Base-by-base conservation (phyloP, 2,329 filamentous ascomycete species). In the Arthroderma sp. region DNA sequence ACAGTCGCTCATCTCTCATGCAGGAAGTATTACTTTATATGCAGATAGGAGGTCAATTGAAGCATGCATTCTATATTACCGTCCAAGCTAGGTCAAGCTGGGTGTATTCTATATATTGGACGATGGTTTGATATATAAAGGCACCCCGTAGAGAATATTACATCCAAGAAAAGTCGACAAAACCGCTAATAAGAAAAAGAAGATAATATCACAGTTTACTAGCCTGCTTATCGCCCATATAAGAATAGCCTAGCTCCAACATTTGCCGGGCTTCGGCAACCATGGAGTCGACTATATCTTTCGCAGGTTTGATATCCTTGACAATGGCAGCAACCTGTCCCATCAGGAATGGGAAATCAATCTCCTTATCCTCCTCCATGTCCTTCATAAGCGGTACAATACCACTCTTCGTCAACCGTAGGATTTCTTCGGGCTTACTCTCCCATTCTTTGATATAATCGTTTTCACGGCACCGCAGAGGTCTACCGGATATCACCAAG, bases 281-380 rank as follows among this genome's bases (percentile, higher is more conserved):
- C 89, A 97, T 96, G 63, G 94, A 89, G 60, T 84, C 80, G n/a
- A 97, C 84, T 74, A 97, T 95, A 62, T 85, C 80, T 51, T 76
- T 80, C 0, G 91, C 91, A 0, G 91, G 89, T 76, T 93, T 83
- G 59, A 96, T 81, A 63, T 85, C 82, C 35, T 75, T 71, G 58
- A 96, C 87, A 0, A 84, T 79, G 1, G 87, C 91, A 0, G 89
- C 87, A 7, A 96, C 91, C 74, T 95, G 89, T 0, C 91, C 91
- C 91, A 96, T 96, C 66, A 96, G 69, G 71, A 91, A 90, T 11
- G 91, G 91, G 57, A 87, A 76, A 67, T 96, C 91, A 11, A 95
- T 76, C 41, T 95, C 89, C 57, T 84, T 85, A 0, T 86, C 87
- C 56, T 89, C 79, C 54, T 95, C 88, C 66, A 95, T 76, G 68